phyloP scores from a whole-genome alignment of 768 basidiomycete genomes.

The Tulasnella sp. region DNA sequence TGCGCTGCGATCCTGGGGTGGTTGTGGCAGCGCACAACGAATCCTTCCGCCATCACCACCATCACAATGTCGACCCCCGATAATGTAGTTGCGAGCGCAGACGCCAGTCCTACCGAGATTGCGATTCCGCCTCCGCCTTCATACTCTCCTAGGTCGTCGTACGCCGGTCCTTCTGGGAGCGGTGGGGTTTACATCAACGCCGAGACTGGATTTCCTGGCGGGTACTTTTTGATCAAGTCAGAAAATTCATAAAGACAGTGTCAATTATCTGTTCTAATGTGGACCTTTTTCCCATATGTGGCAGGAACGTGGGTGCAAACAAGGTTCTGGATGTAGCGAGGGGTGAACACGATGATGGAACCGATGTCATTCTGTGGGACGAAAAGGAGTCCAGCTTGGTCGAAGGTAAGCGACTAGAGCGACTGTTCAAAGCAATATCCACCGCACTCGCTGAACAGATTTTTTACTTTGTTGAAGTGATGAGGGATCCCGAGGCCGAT shows the following conservation, averaged over 20 bases:
- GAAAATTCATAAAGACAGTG: background rate
- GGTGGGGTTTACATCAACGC: slow-evolving; percentile 9
- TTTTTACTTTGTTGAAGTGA: slow-evolving; percentile 41
- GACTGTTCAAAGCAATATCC: background rate
- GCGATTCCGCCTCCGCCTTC: slow-evolving; percentile 19
- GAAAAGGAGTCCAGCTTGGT: slow-evolving; percentile 74
- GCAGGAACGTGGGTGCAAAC: slow-evolving; percentile 51
- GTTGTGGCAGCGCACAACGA: background rate
- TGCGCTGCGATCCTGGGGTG: background rate
- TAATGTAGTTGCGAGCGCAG: background rate
- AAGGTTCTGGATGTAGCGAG: slow-evolving; percentile 56
- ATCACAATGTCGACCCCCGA: background rate
- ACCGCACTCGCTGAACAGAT: background rate
- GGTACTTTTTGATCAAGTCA: slow-evolving; percentile 26
- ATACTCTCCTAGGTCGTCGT: slow-evolving; percentile 4
- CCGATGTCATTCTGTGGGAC: slow-evolving; percentile 61
- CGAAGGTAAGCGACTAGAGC: slow-evolving; percentile 49
- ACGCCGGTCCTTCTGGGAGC: background rate
- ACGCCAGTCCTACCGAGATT: background rate
- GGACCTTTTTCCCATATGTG: slow-evolving; percentile 31
- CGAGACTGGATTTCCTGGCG: slow-evolving; percentile 25
- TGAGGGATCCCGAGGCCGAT: slow-evolving; percentile 62
- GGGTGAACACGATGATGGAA: slow-evolving; percentile 56
- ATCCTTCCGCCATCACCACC: background rate
- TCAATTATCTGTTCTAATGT: background rate